phyloP scores from a whole-genome alignment of 2,329 filamentous ascomycete species.

The Colletotrichum tropicicola region DNA sequence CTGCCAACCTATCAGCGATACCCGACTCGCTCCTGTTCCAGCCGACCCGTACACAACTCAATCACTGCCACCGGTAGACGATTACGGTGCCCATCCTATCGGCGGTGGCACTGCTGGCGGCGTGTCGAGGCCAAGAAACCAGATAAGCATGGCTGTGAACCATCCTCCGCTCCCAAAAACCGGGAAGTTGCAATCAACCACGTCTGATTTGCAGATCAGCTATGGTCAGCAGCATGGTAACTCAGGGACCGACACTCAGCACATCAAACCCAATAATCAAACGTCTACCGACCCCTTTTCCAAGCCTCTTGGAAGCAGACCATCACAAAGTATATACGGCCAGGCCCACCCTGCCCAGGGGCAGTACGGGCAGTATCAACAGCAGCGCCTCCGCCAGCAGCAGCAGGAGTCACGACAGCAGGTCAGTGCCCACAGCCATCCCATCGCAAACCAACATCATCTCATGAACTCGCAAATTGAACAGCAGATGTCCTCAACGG shows the following conservation, averaged over 20 bases:
- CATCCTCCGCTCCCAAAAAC: not conserved
- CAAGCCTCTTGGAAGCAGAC: not conserved
- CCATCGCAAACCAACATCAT: constrained; percentile 28
- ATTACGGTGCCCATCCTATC: too few relatives aligned
- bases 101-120: too few relatives aligned
- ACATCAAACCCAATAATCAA: not conserved
- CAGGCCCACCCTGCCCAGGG: not conserved
- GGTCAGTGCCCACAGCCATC: not conserved
- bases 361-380: constrained; percentile 33
- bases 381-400: constrained; percentile 23
- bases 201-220: not conserved
- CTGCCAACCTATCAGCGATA: not conserved
- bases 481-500: not conserved
- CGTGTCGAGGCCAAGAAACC: not conserved
- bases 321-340: not conserved
- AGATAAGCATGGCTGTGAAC: not conserved
- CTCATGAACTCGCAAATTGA: not conserved
- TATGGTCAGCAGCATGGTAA: not conserved
- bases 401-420: not conserved
- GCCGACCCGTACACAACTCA: too few relatives aligned
- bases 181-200: not conserved
- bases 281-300: not conserved
- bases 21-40: not conserved
- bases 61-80: too few relatives aligned
- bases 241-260: not conserved